phyloP scores from a whole-genome alignment of 169 alveolate species.

The Amoebophrya sp. region DNA sequence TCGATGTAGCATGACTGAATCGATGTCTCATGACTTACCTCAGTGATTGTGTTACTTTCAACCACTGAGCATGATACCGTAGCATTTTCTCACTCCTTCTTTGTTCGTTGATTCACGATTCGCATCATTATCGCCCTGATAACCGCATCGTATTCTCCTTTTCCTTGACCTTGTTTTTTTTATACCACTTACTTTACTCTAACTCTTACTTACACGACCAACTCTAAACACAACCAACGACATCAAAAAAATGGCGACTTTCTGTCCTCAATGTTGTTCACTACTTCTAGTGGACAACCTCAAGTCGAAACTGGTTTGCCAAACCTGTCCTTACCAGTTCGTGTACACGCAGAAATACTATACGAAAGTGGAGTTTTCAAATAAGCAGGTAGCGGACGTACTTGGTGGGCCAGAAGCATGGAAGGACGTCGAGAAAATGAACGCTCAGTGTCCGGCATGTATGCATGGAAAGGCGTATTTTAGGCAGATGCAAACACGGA shows the following conservation, averaged over 20 bases:
- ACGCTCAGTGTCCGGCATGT: neutral
- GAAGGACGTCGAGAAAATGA: constrained; percentile 57
- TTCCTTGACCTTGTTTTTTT: too few relatives aligned
- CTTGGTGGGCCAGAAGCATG: constrained; percentile 65
- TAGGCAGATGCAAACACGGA: constrained; percentile 63
- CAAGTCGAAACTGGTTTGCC: neutral
- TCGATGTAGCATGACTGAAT: too few relatives aligned
- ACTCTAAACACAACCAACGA: neutral
- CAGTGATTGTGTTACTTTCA: too few relatives aligned
- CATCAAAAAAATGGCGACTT: neutral
- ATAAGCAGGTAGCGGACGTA: constrained; percentile 52
- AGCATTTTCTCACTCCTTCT: too few relatives aligned
- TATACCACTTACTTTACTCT: too few relatives aligned
- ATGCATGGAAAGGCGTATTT: constrained; percentile 58
- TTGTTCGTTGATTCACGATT: too few relatives aligned
- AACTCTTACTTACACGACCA: too few relatives aligned
- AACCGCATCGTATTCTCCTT: too few relatives aligned
- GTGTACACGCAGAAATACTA: neutral
- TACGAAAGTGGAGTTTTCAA: neutral
- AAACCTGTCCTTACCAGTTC: neutral
- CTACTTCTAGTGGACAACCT: neutral
- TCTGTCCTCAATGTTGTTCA: neutral
- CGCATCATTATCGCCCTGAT: too few relatives aligned
- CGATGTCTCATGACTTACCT: too few relatives aligned
- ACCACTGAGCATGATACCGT: too few relatives aligned